Base-by-base conservation (phyloP, 345 rosid genomes). In the Lenwebbia sp. region DNA sequence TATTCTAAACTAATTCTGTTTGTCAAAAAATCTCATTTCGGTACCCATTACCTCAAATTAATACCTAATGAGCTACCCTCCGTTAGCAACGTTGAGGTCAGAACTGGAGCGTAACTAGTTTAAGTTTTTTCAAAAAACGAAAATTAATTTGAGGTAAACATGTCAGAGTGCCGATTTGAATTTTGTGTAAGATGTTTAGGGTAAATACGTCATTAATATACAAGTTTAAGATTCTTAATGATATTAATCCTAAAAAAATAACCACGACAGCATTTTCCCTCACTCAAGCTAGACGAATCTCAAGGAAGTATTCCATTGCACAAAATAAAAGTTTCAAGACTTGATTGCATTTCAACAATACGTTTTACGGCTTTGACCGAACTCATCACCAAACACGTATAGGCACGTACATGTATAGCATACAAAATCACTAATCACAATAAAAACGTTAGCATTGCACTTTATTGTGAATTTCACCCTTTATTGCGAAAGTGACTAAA, bases 201-300 rank as follows among this genome's bases (percentile, higher is more conserved):
- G 25, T 33, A 9, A 30, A 70, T 33, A 19, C 9, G 0, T 70
- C 13, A 19, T 9, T 33, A 9, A 33, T 12, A 33, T 19, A 5
- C 1, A 0, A 1, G 2, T 37, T 37, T 10, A 1, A 6, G 7
- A 19, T 5, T 30, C 30, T 62, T 70, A 19, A 9, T 2, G 13
- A 1, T 9, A 37, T 19, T 19, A 3, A 9, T 23, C 10, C 8
- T 7, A 54, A 33, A 33, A 70, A n/a, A 9, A 49, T 49, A 33
- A 37, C 4, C 7, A 0, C 0, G 12, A 33, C 0, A 9, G 1
- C 2, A 19, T 70, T 70, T 33, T 70, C 6, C 40, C 13, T 19
- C 0, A 0, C 78, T 33, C 26, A 1, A 19, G 37, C 7, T 33
- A 4, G 13, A 70, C 0, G 25, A 70, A 70, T 70, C 78, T 70